Base-by-base conservation (phyloP, 768 basidiomycete species). In the Tubosaeta sp. region DNA sequence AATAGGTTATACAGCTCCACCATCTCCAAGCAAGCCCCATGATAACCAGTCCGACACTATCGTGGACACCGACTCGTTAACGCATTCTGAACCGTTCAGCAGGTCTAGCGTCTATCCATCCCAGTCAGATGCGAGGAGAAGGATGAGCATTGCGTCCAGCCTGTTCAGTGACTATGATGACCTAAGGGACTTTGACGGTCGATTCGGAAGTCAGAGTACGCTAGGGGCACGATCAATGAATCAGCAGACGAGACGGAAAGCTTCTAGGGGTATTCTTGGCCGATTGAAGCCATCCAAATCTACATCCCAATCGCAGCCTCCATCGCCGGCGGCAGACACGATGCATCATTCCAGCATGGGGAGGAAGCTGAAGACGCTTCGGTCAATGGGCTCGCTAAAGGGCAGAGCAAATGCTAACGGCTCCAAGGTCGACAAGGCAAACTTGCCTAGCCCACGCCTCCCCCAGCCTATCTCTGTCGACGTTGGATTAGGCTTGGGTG, bases 101-200 rank as follows among this genome's bases (percentile, higher is more conserved):
- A 65, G 46, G 44, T 59, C 53, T 7, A 58, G 51, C 43, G 56
- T 69, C 43, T 69, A 69, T 46, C 65, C 61, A 40, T 65, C 54
- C 18, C 60, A 65, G 40, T 46, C 64, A 25, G 80, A 79, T 56
- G 60, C 63, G 29, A 68, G 69, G 48, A 76, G 82, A 27, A 77
- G 89, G 18, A 86, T 84, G 44, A 92, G 90, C 57, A 68, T 82
- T n/a, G 81, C 78, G 14, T 86, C 86, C 2, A 81, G 83, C 59
- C 73, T 74, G 29, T 89, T 88, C 67, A 90, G 88, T 62, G 90
- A 92, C 57, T 94, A 93, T 56, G 90, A 94, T 54, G 90, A 94
- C 69, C 68, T 94, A 42, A 76, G 82, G 19, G 90, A 94, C 63
- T 94, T 94, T 46, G 87, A 91, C 29, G 90, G 90, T 36, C 79